A percentile compares a stretch with the other conserved stretches of the same genome.
These are phyloP conservation scores for Wickerhamiella kurtzmanii DNA, from an alignment of 805 yeast species.

Conservation along the genomic window DNA sequence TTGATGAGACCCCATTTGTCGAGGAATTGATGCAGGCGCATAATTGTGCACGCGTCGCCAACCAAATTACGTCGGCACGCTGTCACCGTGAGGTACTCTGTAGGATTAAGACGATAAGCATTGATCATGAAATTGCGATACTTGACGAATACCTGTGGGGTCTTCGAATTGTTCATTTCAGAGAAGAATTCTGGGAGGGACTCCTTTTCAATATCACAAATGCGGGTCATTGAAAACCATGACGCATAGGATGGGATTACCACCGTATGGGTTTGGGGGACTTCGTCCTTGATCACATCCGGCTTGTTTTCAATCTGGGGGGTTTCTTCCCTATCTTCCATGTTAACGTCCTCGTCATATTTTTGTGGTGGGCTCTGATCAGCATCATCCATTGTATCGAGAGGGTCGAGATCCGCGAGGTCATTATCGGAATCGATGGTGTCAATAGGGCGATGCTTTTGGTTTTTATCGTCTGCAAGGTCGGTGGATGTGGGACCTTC, in stretches of 20 bases:
- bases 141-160: conserved; percentile 66
- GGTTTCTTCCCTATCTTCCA: not conserved
- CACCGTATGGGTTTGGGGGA: conserved; percentile 65
- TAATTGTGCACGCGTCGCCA: conserved; percentile 81
- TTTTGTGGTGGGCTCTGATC: no score
- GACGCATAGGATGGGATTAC: conserved; percentile 76
- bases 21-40: conserved; percentile 71
- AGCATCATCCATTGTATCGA: not conserved
- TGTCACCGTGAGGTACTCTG: conserved; percentile 77
- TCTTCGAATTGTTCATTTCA: conserved; percentile 47
- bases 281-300: not conserved
- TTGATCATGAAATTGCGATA: conserved; percentile 83
- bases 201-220: conserved; percentile 67
- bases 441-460: not conserved
- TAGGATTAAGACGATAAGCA: conserved; percentile 76
- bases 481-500: no score
- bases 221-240: conserved; percentile 66
- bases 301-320: not conserved
- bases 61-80: conserved; percentile 82
- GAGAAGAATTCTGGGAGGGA: conserved; percentile 82
- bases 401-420: no score
- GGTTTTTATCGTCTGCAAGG: no score
- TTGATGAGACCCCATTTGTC: conserved; percentile 89
- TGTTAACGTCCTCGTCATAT: not conserved
- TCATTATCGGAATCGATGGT: not conserved